phyloP scores from a whole-genome alignment of 345 rosid genomes.

The Corchorus olitorius region DNA sequence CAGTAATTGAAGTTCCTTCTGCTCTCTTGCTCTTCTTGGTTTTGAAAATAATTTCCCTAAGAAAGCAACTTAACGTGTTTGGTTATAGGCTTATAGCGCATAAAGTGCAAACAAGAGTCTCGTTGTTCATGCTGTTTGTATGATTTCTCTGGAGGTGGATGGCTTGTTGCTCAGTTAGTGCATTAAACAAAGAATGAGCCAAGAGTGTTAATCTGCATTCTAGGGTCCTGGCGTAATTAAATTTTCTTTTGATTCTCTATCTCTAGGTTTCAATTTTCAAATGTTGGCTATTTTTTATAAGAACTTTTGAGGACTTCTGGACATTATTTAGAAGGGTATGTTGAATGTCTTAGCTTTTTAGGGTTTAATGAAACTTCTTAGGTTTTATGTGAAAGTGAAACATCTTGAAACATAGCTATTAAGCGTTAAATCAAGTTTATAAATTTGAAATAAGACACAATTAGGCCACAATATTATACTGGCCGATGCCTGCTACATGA shows the following conservation, averaged over 20 bases:
- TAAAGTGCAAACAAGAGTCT: not conserved
- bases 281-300: not conserved
- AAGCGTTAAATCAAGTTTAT: not conserved
- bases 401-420: not conserved
- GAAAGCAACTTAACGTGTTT: not conserved
- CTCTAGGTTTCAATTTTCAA: not conserved
- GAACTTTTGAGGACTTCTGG: not conserved
- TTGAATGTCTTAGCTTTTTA: constrained; percentile 6
- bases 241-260: not conserved
- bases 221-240: not conserved
- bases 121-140: not conserved
- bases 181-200: not conserved
- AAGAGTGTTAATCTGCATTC: not conserved
- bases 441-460: not conserved
- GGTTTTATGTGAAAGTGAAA: not conserved
- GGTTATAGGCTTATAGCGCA: too few species aligned
- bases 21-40: constrained; percentile 4
- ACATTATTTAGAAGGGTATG: not conserved
- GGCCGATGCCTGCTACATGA: not conserved
- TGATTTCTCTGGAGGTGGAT: not conserved
- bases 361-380: too few species aligned
- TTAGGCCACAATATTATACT: not conserved
- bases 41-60: not conserved
- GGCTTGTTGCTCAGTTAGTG: not conserved
- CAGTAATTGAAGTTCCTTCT: not conserved